Evolutionary conservation across 202 grass and related monocot species (phyloP).

Genomic region (Bolboschoenoplectus hybrid): DNA sequence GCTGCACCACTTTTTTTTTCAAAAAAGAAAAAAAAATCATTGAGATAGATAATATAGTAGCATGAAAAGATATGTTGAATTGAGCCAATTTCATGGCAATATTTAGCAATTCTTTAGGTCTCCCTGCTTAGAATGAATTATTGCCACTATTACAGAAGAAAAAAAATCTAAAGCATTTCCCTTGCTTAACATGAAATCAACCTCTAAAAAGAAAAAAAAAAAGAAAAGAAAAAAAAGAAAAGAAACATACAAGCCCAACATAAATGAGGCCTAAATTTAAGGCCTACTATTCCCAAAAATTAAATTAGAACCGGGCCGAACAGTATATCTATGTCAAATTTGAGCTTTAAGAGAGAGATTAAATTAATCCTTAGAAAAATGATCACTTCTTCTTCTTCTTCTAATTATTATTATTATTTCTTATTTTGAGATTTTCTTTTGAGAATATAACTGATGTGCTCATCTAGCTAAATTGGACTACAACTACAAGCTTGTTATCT

Average conservation of each 20-base stretch:
- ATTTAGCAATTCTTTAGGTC: not conserved
- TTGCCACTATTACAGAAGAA: not conserved
- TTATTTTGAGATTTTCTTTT: too few species aligned
- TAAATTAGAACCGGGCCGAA: not conserved
- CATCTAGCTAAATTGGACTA: too few species aligned
- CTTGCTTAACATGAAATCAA: not conserved
- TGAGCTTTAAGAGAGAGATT: not conserved
- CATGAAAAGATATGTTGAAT: not conserved
- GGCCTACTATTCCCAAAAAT: not conserved
- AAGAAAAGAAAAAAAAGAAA: not conserved
- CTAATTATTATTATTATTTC: too few species aligned
- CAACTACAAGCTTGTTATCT: not conserved
- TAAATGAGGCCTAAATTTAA: slow-evolving; percentile 1
- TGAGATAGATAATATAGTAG: not conserved
- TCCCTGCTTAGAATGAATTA: too few species aligned
- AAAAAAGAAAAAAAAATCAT: too few species aligned
- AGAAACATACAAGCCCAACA: not conserved
- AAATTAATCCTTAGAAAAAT: too few species aligned
- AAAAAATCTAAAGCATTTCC: not conserved
- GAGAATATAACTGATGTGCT: too few species aligned
- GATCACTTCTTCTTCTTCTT: too few species aligned
- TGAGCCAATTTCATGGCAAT: not conserved
- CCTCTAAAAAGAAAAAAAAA: not conserved
- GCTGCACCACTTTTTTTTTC: too few species aligned
- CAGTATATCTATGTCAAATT: not conserved